Percentiles rank a stretch among this genome's conserved stretches.
Conservation (phyloP, 345 rosid species). For the Populus alba region DNA sequence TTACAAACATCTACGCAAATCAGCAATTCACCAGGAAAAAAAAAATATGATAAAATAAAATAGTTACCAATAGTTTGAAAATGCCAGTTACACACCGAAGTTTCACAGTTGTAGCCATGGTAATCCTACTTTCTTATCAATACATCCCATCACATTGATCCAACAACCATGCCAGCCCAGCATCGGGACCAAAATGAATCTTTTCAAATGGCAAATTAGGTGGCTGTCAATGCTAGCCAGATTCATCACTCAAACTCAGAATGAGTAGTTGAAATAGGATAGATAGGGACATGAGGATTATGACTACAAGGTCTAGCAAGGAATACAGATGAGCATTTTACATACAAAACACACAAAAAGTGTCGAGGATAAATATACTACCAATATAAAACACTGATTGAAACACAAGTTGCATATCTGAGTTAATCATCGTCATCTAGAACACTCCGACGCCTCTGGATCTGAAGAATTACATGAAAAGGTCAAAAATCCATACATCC, state of each 20-base stretch:
- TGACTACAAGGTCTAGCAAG: not conserved
- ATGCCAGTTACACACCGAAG: too few species aligned
- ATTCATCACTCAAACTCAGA: not conserved
- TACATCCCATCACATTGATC: not conserved
- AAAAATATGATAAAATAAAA: too few species aligned
- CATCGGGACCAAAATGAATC: not conserved
- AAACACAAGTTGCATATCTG: not conserved
- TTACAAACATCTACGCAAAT: too few species aligned
- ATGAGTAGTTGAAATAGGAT: not conserved
- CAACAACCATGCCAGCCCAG: not conserved
- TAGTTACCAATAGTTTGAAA: too few species aligned
- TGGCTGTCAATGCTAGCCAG: not conserved
- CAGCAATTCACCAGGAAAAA: too few species aligned
- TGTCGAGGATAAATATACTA: not conserved
- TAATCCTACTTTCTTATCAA: too few species aligned
- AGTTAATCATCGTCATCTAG: conserved; percentile 78
- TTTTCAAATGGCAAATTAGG: not conserved
- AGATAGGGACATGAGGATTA: not conserved
- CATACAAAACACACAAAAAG: not conserved
- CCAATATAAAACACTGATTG: not conserved
- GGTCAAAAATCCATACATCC: not conserved
- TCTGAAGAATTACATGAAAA: conserved; percentile 42
- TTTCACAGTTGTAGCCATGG: not conserved
- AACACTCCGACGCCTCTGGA: conserved; percentile 89
- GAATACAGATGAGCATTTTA: not conserved